phyloP scores from a whole-genome alignment of 352 stramenopile species.

The Globisporangium nunn region DNA sequence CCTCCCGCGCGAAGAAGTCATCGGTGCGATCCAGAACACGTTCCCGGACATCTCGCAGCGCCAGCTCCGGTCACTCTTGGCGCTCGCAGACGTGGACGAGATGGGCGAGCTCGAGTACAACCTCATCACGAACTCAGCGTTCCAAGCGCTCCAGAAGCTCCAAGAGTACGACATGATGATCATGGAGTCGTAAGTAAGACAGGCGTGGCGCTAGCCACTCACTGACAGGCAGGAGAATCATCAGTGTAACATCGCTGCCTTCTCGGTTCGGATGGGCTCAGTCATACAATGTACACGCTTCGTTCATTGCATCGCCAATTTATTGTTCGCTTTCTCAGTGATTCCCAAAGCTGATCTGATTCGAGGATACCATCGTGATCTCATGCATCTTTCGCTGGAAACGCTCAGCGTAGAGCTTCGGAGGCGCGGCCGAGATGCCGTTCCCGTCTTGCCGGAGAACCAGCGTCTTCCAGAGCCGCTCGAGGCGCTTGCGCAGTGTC shows the following conservation, averaged over 20 bases:
- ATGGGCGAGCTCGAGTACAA: constrained; percentile 71
- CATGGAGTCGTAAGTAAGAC: constrained; percentile 33
- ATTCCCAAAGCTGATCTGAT: constrained; percentile 43
- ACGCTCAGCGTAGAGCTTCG: constrained; percentile 61
- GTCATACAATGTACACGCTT: constrained; percentile 8
- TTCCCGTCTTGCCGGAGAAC: constrained; percentile 57
- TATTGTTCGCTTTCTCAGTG: constrained; percentile 18
- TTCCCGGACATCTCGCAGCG: constrained; percentile 57
- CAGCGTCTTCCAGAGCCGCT: constrained; percentile 82
- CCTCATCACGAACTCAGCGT: constrained; percentile 58
- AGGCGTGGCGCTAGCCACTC: background rate
- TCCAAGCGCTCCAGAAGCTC: constrained; percentile 71
- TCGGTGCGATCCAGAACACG: constrained; percentile 44
- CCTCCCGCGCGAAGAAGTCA: constrained; percentile 46
- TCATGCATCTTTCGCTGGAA: constrained; percentile 83
- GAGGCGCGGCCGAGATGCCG: constrained; percentile 76
- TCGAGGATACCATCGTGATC: constrained; percentile 74
- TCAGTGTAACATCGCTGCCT: background rate
- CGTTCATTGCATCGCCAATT: constrained; percentile 16
- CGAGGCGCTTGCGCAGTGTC: constrained; percentile 76
- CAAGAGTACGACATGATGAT: constrained; percentile 84
- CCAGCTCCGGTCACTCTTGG: constrained; percentile 57
- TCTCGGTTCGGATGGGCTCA: no score
- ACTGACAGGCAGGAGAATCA: background rate
- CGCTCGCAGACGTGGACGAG: constrained; percentile 53